These are phyloP conservation scores for Globisporangium sylvaticum DNA, from an alignment of 352 stramenopile genomes.

Conservation along the genomic window DNA sequence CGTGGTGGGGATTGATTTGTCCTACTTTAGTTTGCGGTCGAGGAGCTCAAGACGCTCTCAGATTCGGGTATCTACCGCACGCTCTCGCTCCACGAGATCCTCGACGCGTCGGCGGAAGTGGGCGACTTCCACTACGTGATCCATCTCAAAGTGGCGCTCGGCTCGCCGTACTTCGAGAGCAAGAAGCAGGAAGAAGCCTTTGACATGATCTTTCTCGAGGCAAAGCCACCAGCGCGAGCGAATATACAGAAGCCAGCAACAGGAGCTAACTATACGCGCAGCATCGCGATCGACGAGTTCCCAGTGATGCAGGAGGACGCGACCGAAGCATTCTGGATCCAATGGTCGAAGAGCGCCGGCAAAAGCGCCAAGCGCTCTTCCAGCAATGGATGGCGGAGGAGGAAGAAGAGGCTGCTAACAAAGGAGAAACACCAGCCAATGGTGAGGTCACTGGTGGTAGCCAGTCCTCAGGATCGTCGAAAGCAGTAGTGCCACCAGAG, in stretches of 20 bases:
- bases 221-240: constrained; percentile 24
- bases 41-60: constrained; percentile 51
- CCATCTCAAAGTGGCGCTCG: constrained; percentile 57
- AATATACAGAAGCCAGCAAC: neutral
- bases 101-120: constrained; percentile 52
- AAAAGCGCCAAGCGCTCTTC: constrained; percentile 41
- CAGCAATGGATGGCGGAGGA: constrained; percentile 30
- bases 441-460: neutral
- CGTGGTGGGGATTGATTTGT: no score
- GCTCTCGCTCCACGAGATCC: constrained; percentile 43
- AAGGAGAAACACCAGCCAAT: neutral
- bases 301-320: constrained; percentile 79
- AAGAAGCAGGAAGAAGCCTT: constrained; percentile 49
- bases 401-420: neutral
- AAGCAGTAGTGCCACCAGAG: neutral
- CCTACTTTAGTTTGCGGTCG: constrained; percentile 73
- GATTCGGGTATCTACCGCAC: constrained; percentile 74
- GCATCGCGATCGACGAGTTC: constrained; percentile 83
- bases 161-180: constrained; percentile 71
- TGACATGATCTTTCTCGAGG: constrained; percentile 76
- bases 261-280: constrained; percentile 32
- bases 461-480: neutral
- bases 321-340: constrained; percentile 75
- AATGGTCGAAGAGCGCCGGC: constrained; percentile 56
- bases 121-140: constrained; percentile 83